phyloP scores from a whole-genome alignment of 2,329 filamentous ascomycete genomes.

The Sporothrix phasma region DNA sequence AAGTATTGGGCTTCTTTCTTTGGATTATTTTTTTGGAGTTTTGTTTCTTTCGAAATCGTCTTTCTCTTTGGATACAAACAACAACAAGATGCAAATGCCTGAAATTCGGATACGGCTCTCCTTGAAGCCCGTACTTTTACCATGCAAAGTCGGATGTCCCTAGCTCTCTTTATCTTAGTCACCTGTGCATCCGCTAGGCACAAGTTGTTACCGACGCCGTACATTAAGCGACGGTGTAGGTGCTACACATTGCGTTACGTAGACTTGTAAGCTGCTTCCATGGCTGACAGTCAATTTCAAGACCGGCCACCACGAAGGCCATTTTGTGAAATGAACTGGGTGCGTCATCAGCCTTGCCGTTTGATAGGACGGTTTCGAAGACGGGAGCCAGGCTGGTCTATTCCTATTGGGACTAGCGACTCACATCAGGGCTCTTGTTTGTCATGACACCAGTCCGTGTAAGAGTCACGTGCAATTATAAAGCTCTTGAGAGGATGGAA shows the following conservation, averaged over 20 bases:
- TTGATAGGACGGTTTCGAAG: background rate
- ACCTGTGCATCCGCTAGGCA: background rate
- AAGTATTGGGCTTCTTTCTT: background rate
- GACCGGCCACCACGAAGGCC: too few relatives aligned
- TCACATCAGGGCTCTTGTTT: background rate
- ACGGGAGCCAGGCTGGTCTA: background rate
- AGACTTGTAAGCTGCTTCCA: too few relatives aligned
- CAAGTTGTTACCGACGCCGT: too few relatives aligned
- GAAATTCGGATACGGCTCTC: background rate
- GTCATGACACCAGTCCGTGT: background rate
- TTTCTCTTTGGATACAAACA: background rate
- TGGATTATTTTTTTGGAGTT: background rate
- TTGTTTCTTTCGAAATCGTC: background rate
- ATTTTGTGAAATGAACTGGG: background rate
- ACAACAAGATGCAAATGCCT: background rate
- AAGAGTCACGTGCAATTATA: constrained; percentile 1
- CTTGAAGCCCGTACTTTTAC: background rate
- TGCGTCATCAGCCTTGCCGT: constrained; percentile 1
- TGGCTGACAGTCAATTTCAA: too few relatives aligned
- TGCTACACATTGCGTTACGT: too few relatives aligned
- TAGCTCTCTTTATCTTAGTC: background rate
- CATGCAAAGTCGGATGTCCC: too few relatives aligned
- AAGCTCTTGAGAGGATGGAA: background rate
- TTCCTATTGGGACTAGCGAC: background rate
- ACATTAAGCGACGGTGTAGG: too few relatives aligned